These are phyloP conservation scores for Lipomyces oligophaga DNA, from an alignment of 805 yeast species.

Conservation along the genomic window DNA sequence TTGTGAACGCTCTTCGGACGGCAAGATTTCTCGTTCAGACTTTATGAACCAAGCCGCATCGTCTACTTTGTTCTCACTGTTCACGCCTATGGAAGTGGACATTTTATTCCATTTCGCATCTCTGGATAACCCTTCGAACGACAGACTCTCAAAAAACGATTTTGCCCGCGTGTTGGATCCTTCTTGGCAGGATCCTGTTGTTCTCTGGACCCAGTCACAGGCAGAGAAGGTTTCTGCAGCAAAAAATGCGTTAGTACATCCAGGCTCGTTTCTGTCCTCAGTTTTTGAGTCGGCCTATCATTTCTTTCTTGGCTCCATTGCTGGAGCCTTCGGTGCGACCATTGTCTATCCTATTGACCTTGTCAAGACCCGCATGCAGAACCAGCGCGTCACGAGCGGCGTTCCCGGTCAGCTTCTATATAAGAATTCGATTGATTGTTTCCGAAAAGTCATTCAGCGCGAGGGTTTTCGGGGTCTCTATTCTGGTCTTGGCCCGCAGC, in stretches of 20 bases:
- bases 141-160: constrained; percentile 37
- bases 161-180: constrained; percentile 45
- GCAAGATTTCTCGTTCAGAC: constrained; percentile 39
- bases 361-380: constrained; percentile 96
- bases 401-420: constrained; percentile 49
- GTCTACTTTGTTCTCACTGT: constrained; percentile 40
- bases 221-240: constrained; percentile 40
- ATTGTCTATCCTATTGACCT: constrained; percentile 95
- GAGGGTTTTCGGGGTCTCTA: constrained; percentile 87
- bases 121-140: constrained; percentile 34
- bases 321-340: constrained; percentile 98
- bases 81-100: constrained; percentile 45
- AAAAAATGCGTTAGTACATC: constrained; percentile 39
- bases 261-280: constrained; percentile 46
- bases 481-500: constrained; percentile 89
- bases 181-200: constrained; percentile 41
- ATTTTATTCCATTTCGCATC: constrained; percentile 43
- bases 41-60: constrained; percentile 42
- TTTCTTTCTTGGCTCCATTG: constrained; percentile 84
- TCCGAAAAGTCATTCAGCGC: constrained; percentile 63
- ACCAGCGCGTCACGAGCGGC: constrained; percentile 64
- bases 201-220: constrained; percentile 29
- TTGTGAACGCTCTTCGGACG: constrained; percentile 35
- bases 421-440: constrained; percentile 80
- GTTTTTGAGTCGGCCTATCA: constrained; percentile 85